Base-by-base conservation (phyloP, 495 filamentous ascomycete species). In the Penicillium cinerascens region DNA sequence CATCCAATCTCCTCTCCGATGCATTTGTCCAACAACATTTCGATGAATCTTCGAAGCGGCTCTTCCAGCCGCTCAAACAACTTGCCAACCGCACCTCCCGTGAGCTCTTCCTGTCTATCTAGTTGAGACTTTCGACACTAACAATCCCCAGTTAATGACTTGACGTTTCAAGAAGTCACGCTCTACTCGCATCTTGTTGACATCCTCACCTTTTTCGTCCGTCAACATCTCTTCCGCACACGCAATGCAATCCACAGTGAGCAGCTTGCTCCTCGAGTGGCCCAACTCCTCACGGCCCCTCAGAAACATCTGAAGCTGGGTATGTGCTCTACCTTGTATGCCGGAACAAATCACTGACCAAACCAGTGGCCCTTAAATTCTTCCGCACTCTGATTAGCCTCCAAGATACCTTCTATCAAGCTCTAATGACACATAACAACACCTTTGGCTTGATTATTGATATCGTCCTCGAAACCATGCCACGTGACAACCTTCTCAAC, bases 261-360 rank as follows among this genome's bases (percentile, higher is more conserved):
- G 63, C 84, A 86, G 38, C 80, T 97, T 39, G 84, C 87, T 15
- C 81, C 82, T 54, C 83, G 91, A 18, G 86, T 97, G 51, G 85
- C 87, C 37, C 91, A 95, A 69, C 78, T 98, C 23, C 81, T 98
- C 36, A 74, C 74, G 18, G 93, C 84, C 52, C 88, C 88, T 13
- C 90, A 97, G 70, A 97, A 97, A 71, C 90, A 95, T 67, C 70
- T 98, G 48, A 95, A 95, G 71, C 82, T 98, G 5, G 86, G 89
- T 93, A 72, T 72, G 87, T 25, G 36, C 21, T 27, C 20, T 29
- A 7, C n/a, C 29, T 33, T 13, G 29, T 13, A 13, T 15, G 1
- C 10, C 13, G 29, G 29, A 33, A 13, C 29, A 8, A 11, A 10
- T 13, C 29, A 13, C 29, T 33, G 29, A 33, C 29, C 29, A 15